These are phyloP conservation scores for Ochromonas danica DNA, from an alignment of 108 stramenopile species.

Conservation along the genomic window DNA sequence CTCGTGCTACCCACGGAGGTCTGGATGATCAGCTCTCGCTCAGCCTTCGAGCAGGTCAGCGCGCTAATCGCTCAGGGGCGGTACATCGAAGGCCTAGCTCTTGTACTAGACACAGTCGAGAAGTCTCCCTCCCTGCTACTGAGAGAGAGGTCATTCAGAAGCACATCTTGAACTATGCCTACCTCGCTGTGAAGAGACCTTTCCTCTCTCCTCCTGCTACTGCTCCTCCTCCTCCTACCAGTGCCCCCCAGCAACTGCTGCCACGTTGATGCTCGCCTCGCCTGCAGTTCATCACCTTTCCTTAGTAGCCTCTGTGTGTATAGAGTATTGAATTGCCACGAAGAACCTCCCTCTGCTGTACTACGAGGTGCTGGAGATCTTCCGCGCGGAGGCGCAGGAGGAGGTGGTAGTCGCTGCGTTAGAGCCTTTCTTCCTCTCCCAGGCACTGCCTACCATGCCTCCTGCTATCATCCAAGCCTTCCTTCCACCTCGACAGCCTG, in stretches of 20 bases:
- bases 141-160: conserved; percentile 7
- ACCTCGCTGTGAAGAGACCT: conserved; percentile 20
- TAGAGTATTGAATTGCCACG: conserved; percentile 4
- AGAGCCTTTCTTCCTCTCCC: conserved; percentile 14
- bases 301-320: conserved; percentile 18
- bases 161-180: conserved; percentile 10
- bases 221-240: conserved; percentile 2
- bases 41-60: conserved; percentile 3
- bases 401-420: not conserved
- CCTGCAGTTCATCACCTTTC: conserved; percentile 22
- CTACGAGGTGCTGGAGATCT: not conserved
- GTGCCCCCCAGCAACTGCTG: conserved; percentile 12
- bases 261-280: conserved; percentile 9
- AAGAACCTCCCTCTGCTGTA: not conserved
- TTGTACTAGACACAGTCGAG: conserved; percentile 10
- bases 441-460: not conserved
- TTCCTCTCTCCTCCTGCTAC: not conserved
- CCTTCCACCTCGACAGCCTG: conserved; percentile 5
- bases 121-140: not conserved
- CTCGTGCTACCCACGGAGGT: not conserved
- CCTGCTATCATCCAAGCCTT: conserved; percentile 3
- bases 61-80: not conserved
- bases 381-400: not conserved
- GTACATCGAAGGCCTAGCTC: conserved; percentile 10
- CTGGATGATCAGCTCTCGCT: not conserved